Evolutionary conservation across 1,284 basidiomycete genomes (phyloP).

Genomic region (Schizophyllum amplum): DNA sequence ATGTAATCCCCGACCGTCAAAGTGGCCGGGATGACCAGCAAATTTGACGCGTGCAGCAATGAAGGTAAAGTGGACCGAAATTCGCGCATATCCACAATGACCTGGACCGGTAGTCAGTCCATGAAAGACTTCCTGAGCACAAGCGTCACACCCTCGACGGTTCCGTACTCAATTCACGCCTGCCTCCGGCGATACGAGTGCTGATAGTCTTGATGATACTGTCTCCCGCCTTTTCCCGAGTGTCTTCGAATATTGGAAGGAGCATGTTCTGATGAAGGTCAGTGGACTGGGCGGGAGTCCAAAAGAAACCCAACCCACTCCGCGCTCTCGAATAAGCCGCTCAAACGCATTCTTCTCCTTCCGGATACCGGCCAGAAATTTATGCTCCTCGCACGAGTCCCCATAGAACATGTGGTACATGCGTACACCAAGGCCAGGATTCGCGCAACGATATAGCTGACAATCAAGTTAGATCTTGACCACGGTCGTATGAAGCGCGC

Average conservation of each 20-base stretch:
- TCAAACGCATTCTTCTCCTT: conserved; percentile 96
- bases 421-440: conserved; percentile 76
- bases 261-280: conserved; percentile 68
- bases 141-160: conserved; percentile 53
- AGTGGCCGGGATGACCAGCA: conserved; percentile 84
- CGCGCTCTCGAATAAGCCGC: conserved; percentile 85
- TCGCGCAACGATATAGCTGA: conserved; percentile 79
- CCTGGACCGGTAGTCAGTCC: conserved; percentile 32
- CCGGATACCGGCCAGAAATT: conserved; percentile 83
- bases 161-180: conserved; percentile 57
- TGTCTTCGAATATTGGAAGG: conserved; percentile 81
- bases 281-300: neutral
- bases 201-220: conserved; percentile 84
- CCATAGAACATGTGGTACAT: conserved; percentile 95
- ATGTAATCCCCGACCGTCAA: conserved; percentile 96
- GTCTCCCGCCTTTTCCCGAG: conserved; percentile 29
- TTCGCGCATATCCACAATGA: conserved; percentile 96
- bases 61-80: conserved; percentile 92
- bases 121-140: conserved; percentile 1
- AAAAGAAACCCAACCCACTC: conserved; percentile 42
- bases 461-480: neutral
- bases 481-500: conserved; percentile 11
- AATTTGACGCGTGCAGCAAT: conserved; percentile 76
- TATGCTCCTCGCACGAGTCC: conserved; percentile 92
- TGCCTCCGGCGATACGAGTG: conserved; percentile 82